Evolutionary conservation across 768 basidiomycete species (phyloP).

Genomic region (Solioccasus polychromus): DNA sequence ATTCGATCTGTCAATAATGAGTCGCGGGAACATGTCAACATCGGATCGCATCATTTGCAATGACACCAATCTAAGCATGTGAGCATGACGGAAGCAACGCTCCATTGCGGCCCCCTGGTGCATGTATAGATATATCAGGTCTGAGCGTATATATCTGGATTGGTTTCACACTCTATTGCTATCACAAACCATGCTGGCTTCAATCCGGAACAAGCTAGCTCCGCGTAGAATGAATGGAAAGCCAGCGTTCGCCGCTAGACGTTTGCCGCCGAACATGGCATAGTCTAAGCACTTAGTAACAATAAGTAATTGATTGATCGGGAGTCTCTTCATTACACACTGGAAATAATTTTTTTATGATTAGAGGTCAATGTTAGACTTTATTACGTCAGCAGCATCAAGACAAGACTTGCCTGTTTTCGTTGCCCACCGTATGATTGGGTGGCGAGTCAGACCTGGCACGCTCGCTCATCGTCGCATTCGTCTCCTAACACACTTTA

Average conservation of each 20-base stretch:
- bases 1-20: background rate
- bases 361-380: no score
- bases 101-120: slow-evolving; percentile 1
- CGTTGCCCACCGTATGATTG: slow-evolving; percentile 20
- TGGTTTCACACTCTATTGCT: background rate
- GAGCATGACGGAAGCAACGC: slow-evolving; percentile 11
- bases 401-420: slow-evolving; percentile 1
- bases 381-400: slow-evolving; percentile 23
- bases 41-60: no score
- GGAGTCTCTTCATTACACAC: slow-evolving; percentile 2
- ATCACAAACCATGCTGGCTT: background rate
- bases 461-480: slow-evolving; percentile 6
- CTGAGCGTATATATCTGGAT: no score
- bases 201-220: background rate
- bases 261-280: no score
- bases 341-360: slow-evolving; percentile 2
- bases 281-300: no score
- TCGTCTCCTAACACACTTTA: slow-evolving; percentile 2
- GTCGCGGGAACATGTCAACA: slow-evolving; percentile 3
- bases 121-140: slow-evolving; percentile 4
- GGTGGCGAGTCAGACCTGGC: slow-evolving; percentile 15
- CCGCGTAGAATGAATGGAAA: background rate
- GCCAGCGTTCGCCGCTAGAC: background rate
- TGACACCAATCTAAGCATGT: background rate
- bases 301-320: background rate